Evolutionary conservation across 768 basidiomycete genomes (phyloP).

Genomic region (Pilatotrama ljubarskyi): DNA sequence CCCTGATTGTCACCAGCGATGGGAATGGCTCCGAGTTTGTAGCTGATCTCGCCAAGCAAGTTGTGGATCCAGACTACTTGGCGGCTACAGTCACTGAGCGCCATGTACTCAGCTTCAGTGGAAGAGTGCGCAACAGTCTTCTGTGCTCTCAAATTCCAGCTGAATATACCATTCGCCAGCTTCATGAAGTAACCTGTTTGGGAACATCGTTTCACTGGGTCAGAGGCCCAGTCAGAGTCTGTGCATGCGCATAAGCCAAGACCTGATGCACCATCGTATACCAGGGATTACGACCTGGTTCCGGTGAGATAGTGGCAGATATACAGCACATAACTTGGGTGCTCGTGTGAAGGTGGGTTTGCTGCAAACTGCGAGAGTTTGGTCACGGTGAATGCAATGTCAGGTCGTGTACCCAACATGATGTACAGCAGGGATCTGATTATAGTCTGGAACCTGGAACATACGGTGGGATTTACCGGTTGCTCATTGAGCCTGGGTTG

Average conservation of each 20-base stretch:
- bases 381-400: conserved; percentile 40
- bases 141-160: conserved; percentile 2
- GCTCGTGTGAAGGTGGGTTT: conserved; percentile 31
- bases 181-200: conserved; percentile 4
- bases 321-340: neutral
- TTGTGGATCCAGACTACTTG: conserved; percentile 2
- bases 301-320: conserved; percentile 3
- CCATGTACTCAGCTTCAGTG: conserved; percentile 10
- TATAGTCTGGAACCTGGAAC: too few species aligned
- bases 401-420: conserved; percentile 33
- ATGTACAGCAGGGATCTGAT: too few species aligned
- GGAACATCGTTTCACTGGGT: neutral
- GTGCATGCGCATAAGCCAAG: neutral
- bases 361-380: conserved; percentile 34
- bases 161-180: neutral
- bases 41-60: neutral
- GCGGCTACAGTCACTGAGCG: neutral
- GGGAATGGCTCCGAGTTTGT: neutral
- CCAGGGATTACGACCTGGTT: neutral
- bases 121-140: neutral
- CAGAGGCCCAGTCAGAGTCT: conserved; percentile 11
- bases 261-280: neutral
- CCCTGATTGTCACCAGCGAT: conserved; percentile 7
- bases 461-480: too few species aligned
- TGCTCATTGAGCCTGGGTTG: too few species aligned